Base-by-base conservation (phyloP, 768 basidiomycete species). In the Tricholomella constricta region DNA sequence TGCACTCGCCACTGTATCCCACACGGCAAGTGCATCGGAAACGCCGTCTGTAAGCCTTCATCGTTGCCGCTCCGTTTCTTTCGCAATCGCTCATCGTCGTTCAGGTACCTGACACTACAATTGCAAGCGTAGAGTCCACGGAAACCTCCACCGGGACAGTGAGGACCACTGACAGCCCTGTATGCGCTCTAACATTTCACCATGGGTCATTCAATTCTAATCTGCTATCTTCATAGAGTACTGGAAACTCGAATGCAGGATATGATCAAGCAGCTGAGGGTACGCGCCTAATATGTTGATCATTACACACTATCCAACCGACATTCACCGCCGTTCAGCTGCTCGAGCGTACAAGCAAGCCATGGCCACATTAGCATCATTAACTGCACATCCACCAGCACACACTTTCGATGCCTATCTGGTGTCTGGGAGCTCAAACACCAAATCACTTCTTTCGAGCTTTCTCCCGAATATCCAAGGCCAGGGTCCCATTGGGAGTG, bases 271-370 rank as follows among this genome's bases (percentile, higher is more conserved):
- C 69, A 45, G 73, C 75, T 17, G 84, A 86, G 76, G 84, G 84
- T 84, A 49, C 35, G 61, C 12, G 45, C 34, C 22, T 43, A 17
- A 43, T 45, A 43, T 12, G 36, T 23, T 45, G 51, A 35, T 1
- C 22, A 48, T 38, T 26, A 29, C 19, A 11, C 41, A 29, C 25
- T 27, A 10, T 45, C 17, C 45, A 46, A 20, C 52, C 20, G n/a
- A n/a, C n/a, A 34, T 58, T 59, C 15, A 54, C 46, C 31, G 29
- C 26, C 26, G 8, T 32, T 26, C 56, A 90, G 90, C 89, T 53
- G 68, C 80, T 12, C 80, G 84, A 56, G 90, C 89, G 10, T 91
- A 90, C 72, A 86, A 80, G 64, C 83, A 89, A 67, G 91, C 91
- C 10, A 67, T 89, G 52, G 65, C 79, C 7, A 89, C 88, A 3